phyloP scores from a whole-genome alignment of 1,284 basidiomycete species.

The Trichosporon sp. region DNA sequence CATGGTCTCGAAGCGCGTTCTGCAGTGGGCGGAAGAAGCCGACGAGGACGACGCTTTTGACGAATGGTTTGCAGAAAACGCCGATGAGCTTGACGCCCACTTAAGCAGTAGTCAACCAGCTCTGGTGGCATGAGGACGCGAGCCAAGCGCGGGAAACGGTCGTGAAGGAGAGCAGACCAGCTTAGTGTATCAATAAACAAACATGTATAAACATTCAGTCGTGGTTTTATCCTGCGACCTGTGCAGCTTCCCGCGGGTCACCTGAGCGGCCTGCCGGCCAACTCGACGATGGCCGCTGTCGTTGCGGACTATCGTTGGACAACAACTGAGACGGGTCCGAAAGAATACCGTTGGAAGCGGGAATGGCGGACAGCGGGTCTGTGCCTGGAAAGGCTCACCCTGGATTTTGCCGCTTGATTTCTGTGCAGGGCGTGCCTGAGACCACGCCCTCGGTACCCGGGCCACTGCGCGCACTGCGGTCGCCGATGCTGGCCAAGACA shows the following conservation, averaged over 20 bases:
- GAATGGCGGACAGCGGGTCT: background rate
- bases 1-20: conserved; percentile 8
- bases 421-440: background rate
- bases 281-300: background rate
- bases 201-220: background rate
- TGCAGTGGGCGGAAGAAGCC: conserved; percentile 11
- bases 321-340: background rate
- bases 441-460: background rate
- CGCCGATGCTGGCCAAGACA: background rate
- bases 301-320: background rate
- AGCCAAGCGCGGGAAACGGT: background rate
- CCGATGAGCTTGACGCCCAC: background rate
- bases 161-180: too few relatives aligned
- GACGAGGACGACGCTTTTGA: conserved; percentile 11
- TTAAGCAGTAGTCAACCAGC: background rate
- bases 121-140: background rate
- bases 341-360: background rate
- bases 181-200: background rate
- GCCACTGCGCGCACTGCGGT: background rate
- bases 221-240: background rate
- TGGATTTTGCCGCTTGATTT: background rate
- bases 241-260: background rate
- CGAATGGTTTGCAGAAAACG: background rate
- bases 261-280: background rate
- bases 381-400: background rate